Evolutionary conservation across 331 rosid species (phyloP), one percentile per base, ranked within the genome.

Genomic region (Erythrophleum ivorense): DNA sequence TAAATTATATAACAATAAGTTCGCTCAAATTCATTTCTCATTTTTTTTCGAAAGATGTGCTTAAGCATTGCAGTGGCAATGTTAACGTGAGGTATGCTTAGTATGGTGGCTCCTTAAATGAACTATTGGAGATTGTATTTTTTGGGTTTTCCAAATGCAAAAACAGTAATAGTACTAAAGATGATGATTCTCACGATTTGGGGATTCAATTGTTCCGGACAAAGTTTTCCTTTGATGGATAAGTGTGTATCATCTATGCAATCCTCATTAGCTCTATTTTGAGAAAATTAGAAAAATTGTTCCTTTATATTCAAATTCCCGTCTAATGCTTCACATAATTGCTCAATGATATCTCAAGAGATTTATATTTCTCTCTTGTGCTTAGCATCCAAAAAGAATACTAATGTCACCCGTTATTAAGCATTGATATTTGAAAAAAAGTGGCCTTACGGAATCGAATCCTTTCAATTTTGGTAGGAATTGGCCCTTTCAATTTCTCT

Each of bases 51-150:
- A 33, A 58, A 76, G 88, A 89, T 1, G 78, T 90, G 81, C 86
- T 88, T 4, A 38, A 71, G 29, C 88, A 88, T 52, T 75, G 83
- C 33, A 85, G 89, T 0, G 90, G 91, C 0, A 75, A 85, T 75
- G 80, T 92, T 31, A 85, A 90, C 43, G 48, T 78, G 16, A 72
- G 71, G 70, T 38, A 38, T 34, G 92, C 83, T 49, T 92, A 92
- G 94, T 85, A 78, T 18, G 93, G 89, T 68, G 87, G 82, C 43
- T 66, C 94, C 2, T 82, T 59, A 62, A 78, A 86, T 9, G 86
- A 88, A 48, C 75, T 92, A 38, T 4, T 50, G 7, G 74, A 73
- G 31, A 80, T 89, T 45, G 59, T 89, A 19, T 62, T 82, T 33
- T 31, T 48, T 76, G 95, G 97, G 19, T 92, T 91, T 72, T 60